Evolutionary conservation across 148 eudicot species (phyloP), one percentile per base, ranked within the genome.

Genomic region (Chenopodium suecicum): DNA sequence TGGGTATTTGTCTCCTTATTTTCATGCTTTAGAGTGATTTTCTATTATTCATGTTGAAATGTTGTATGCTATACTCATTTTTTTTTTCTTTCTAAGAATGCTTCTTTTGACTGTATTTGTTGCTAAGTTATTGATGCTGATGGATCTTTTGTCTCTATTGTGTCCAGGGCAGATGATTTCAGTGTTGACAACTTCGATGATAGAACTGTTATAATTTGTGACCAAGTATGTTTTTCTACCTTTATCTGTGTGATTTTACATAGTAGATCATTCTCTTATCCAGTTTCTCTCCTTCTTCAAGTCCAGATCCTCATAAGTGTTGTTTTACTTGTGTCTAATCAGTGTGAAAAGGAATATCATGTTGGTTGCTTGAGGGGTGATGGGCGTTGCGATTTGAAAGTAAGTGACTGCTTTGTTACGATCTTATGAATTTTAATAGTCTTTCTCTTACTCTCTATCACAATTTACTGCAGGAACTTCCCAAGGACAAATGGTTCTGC

Each of bases 281-380:
- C 44, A 17, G 62, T 56, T 37, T 50, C 8, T 32, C 75, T 34
- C 79, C 67, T 47, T 32, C 74, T 41, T 70, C 34, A 75, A 34
- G 64, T 27, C 50, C 4, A 32, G 56, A 47, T 73, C 37, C 34
- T 79, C 64, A 62, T 68, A 34, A 37, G 13, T 50, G 16, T 34
- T 4, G 23, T 66, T 69, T 82, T 54, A 27, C 74, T 67, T 75
- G 70, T 85, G 81, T 78, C 74, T 86, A 71, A 75, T 73, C 73
- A 96, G 99, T 96, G 99, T 83, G 99, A 91, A 87, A 96, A 86
- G 90, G 98, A 96, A 83, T 96, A 92, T 76, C 99, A 96, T 88
- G 98, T 94, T 84, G 93, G 94, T 81, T 96, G 99, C 86, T 87
- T 94, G 88, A 89, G 97, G 81, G 86, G 83, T 41, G 86, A 76